A percentile compares a stretch with the other conserved stretches of the same genome.
phyloP scores from a whole-genome alignment of 345 rosid species.

The Gossypium ekmanianum region DNA sequence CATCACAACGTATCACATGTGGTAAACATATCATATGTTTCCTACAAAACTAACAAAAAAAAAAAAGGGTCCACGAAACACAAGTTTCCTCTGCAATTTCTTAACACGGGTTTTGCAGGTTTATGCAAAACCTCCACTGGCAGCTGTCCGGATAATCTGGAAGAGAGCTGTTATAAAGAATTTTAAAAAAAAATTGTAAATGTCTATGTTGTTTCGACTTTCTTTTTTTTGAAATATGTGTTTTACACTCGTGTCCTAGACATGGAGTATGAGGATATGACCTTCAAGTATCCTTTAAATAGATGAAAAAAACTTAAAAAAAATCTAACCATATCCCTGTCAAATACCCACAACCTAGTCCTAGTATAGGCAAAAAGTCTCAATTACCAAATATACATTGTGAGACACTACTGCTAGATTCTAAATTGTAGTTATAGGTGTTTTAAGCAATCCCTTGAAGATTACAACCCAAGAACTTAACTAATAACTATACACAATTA shows the following conservation, averaged over 20 bases:
- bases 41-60: constrained; percentile 18
- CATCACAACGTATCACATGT: constrained; percentile 12
- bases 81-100: constrained; percentile 14
- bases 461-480: background rate
- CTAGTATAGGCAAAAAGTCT: background rate
- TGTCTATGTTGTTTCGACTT: background rate
- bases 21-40: constrained; percentile 10
- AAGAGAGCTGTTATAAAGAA: constrained; percentile 64
- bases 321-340: too few species aligned
- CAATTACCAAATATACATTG: background rate
- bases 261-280: background rate
- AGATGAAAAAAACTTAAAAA: too few species aligned
- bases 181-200: background rate
- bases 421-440: background rate
- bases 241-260: background rate
- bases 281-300: background rate
- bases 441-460: background rate
- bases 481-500: too few species aligned
- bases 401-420: background rate
- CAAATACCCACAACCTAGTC: too few species aligned
- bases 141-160: constrained; percentile 92
- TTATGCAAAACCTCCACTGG: constrained; percentile 67
- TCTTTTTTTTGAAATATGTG: too few species aligned
- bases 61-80: background rate
- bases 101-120: background rate